These are phyloP conservation scores for Cymbopogon citratus DNA, from an alignment of 176 grass and related monocot species.

Conservation along the genomic window DNA sequence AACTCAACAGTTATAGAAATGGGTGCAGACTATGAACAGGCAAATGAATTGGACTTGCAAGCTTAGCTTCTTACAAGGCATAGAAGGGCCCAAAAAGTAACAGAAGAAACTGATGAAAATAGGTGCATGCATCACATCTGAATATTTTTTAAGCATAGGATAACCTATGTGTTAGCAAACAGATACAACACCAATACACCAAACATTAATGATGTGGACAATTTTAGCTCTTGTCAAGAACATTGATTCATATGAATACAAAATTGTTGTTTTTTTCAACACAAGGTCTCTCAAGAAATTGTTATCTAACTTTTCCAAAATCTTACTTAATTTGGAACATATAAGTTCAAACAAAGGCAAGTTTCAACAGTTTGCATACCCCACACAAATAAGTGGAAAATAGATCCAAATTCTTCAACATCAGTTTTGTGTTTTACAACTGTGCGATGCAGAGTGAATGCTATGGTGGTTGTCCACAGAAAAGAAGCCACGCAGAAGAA, in stretches of 20 bases:
- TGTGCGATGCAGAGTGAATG: conserved; percentile 90
- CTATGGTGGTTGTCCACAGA: conserved; percentile 93
- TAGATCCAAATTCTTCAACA: conserved; percentile 85
- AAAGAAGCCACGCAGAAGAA: conserved; percentile 96
- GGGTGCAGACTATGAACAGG: neutral
- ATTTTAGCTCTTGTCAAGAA: neutral
- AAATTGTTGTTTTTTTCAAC: neutral
- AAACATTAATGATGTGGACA: conserved; percentile 4
- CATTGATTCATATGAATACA: conserved; percentile 2
- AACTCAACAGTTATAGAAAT: conserved; percentile 13
- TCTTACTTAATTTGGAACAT: conserved; percentile 13
- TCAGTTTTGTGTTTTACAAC: conserved; percentile 98
- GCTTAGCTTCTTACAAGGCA: conserved; percentile 2
- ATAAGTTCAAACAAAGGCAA: conserved; percentile 3
- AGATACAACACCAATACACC: neutral
- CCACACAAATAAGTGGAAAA: conserved; percentile 98
- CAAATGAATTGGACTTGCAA: conserved; percentile 11
- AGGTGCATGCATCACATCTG: neutral
- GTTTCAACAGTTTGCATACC: conserved; percentile 41
- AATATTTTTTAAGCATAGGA: neutral
- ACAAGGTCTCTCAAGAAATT: neutral
- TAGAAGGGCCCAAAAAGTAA: neutral
- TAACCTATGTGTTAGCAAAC: neutral
- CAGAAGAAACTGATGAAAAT: neutral
- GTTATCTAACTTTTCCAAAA: neutral